phyloP scores from a whole-genome alignment of 768 basidiomycete species.

The Panellus pusillus region DNA sequence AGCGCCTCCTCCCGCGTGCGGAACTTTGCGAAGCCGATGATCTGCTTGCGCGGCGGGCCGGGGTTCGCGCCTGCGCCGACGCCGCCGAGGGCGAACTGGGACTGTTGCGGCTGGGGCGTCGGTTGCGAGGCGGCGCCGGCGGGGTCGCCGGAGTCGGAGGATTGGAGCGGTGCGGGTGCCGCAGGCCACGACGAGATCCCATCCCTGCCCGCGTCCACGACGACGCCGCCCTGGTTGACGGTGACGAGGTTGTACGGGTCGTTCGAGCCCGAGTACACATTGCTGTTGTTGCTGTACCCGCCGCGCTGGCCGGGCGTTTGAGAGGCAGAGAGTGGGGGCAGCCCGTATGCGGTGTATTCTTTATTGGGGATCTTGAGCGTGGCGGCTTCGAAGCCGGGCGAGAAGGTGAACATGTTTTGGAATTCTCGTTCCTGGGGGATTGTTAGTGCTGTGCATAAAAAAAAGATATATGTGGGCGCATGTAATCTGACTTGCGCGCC shows the following conservation, averaged over 20 bases:
- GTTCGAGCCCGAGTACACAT: slow-evolving; percentile 53
- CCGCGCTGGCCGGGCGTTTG: slow-evolving; percentile 26
- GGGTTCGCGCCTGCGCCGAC: not conserved
- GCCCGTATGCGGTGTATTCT: slow-evolving; percentile 76
- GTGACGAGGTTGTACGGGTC: slow-evolving; percentile 86
- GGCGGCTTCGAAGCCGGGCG: slow-evolving; percentile 93
- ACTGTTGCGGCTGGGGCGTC: not conserved
- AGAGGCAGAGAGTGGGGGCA: slow-evolving; percentile 27
- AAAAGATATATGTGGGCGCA: slow-evolving; percentile 13
- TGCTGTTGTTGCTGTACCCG: slow-evolving; percentile 34
- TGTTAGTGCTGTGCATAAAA: not conserved
- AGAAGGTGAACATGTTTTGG: slow-evolving; percentile 99
- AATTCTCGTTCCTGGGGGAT: slow-evolving; percentile 89
- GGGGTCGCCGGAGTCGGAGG: not conserved
- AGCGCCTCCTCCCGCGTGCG: slow-evolving; percentile 83
- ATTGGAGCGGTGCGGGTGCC: slow-evolving; percentile 14
- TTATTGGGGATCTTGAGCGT: slow-evolving; percentile 97
- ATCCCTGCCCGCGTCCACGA: slow-evolving; percentile 77
- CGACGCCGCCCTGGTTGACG: slow-evolving; percentile 78
- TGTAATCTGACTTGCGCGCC: not conserved
- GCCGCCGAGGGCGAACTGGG: not conserved
- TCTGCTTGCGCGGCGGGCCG: slow-evolving; percentile 81
- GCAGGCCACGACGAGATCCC: slow-evolving; percentile 73
- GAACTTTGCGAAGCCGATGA: slow-evolving; percentile 98
- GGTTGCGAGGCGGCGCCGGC: not conserved